These are phyloP conservation scores for Aspergillus sp. DNA, from an alignment of 2,329 filamentous ascomycete genomes.

Conservation along the genomic window DNA sequence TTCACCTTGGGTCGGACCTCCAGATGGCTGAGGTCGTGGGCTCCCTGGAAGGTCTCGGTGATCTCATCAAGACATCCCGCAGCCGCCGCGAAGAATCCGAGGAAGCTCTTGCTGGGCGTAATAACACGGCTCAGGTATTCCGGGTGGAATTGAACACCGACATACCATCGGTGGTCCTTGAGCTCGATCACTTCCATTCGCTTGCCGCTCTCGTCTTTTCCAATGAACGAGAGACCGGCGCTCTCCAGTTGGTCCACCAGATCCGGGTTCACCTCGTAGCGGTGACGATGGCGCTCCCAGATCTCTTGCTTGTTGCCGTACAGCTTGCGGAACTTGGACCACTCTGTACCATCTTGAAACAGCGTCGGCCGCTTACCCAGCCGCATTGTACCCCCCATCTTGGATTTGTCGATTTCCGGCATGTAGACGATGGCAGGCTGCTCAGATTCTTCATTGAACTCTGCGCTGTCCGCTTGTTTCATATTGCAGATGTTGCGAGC, in stretches of 20 bases:
- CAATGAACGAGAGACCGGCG: conserved; percentile 72
- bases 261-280: conserved; percentile 86
- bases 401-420: conserved; percentile 79
- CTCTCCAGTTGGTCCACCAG: conserved; percentile 68
- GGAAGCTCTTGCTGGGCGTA: conserved; percentile 70
- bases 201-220: conserved; percentile 74
- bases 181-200: conserved; percentile 84
- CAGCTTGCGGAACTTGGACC: conserved; percentile 72
- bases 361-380: conserved; percentile 71
- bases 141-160: conserved; percentile 85
- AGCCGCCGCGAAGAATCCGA: conserved; percentile 81
- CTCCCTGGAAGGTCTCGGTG: conserved; percentile 22
- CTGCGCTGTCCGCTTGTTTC: conserved; percentile 54
- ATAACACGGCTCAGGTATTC: conserved; percentile 79
- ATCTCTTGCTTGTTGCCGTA: conserved; percentile 62
- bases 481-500: conserved; percentile 74
- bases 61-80: conserved; percentile 61
- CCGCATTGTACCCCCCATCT: conserved; percentile 83
- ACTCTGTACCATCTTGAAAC: conserved; percentile 75
- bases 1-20: not conserved
- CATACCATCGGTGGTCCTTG: conserved; percentile 79
- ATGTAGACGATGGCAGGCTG: conserved; percentile 82
- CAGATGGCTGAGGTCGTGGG: conserved; percentile 10
- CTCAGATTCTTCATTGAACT: conserved; percentile 57
- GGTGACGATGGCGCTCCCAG: conserved; percentile 78